A percentile compares a stretch with the other conserved stretches of the same genome.
Conservation (phyloP, 768 basidiomycete species). For the Boletellus sp. region DNA sequence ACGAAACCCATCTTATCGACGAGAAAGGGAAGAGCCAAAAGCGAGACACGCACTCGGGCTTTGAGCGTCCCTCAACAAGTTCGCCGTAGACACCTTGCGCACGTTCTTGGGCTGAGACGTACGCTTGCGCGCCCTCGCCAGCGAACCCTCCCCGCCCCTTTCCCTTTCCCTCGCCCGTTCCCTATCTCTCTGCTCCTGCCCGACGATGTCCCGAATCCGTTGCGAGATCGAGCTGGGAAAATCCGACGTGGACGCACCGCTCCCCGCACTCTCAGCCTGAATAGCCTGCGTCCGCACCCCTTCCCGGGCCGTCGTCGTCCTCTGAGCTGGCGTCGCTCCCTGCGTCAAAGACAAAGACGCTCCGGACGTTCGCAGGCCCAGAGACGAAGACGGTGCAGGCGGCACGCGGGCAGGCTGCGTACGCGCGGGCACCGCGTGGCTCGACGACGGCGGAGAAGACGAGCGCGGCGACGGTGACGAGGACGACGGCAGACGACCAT, state of each 20-base stretch:
- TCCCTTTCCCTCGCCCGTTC: not conserved
- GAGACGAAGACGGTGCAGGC: not conserved
- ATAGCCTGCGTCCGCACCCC: too few species aligned
- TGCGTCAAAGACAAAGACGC: not conserved
- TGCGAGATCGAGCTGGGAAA: conserved; percentile 19
- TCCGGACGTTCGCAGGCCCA: not conserved
- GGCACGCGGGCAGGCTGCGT: conserved; percentile 6
- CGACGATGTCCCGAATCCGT: not conserved
- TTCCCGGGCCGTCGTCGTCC: too few species aligned
- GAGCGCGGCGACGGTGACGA: not conserved
- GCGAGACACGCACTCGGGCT: conserved; percentile 14
- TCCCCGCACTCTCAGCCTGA: not conserved
- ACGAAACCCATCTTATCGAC: not conserved
- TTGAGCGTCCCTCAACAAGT: conserved; percentile 18
- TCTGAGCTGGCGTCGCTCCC: not conserved
- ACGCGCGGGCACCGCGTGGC: conserved; percentile 2
- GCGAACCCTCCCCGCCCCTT: not conserved
- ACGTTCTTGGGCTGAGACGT: conserved; percentile 4
- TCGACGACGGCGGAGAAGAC: not conserved
- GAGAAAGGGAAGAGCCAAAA: not conserved
- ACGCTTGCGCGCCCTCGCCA: conserved; percentile 13
- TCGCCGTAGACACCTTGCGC: conserved; percentile 8
- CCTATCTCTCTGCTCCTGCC: conserved; percentile 6
- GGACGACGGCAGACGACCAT: not conserved
- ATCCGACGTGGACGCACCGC: conserved; percentile 15